phyloP scores from a whole-genome alignment of 2,329 filamentous ascomycete species.

The Dothiorella sarmentorum region DNA sequence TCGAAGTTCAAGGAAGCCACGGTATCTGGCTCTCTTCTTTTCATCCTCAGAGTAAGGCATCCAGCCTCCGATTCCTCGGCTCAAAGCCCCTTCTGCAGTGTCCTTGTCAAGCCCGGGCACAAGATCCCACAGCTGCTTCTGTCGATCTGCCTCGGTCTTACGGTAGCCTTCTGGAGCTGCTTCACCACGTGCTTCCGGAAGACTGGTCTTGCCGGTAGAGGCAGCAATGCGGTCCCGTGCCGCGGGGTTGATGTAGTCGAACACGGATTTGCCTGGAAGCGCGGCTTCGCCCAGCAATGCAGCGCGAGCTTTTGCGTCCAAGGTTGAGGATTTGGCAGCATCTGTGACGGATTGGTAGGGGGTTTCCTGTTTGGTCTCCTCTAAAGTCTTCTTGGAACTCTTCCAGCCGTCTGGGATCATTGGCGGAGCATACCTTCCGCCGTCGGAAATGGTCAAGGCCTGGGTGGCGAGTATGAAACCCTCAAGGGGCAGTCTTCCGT shows the following conservation, averaged over 20 bases:
- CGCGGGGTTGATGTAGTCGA: constrained; percentile 81
- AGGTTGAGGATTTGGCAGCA: constrained; percentile 69
- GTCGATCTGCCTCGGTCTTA: constrained; percentile 60
- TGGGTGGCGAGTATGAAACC: constrained; percentile 70
- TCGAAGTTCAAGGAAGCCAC: constrained; percentile 73
- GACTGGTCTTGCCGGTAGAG: constrained; percentile 69
- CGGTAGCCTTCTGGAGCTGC: constrained; percentile 62
- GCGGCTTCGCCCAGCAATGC: constrained; percentile 75
- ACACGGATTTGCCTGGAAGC: constrained; percentile 89
- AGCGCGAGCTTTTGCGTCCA: constrained; percentile 74
- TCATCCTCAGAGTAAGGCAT: constrained; percentile 84
- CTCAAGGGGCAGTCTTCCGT: constrained; percentile 74
- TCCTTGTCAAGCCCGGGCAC: constrained; percentile 43
- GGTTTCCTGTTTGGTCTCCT: constrained; percentile 27
- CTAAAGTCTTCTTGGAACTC: constrained; percentile 51
- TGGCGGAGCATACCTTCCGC: constrained; percentile 58
- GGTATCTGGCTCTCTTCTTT: constrained; percentile 75
- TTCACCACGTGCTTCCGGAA: constrained; percentile 76
- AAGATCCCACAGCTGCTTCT: constrained; percentile 51
- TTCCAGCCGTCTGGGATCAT: constrained; percentile 71
- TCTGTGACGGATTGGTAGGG: constrained; percentile 65
- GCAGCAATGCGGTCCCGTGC: constrained; percentile 73
- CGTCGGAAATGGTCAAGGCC: constrained; percentile 40
- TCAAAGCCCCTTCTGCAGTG: constrained; percentile 45
- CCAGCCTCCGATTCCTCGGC: constrained; percentile 57